phyloP scores from a whole-genome alignment of 345 rosid genomes.

The Excoecaria agallocha region DNA sequence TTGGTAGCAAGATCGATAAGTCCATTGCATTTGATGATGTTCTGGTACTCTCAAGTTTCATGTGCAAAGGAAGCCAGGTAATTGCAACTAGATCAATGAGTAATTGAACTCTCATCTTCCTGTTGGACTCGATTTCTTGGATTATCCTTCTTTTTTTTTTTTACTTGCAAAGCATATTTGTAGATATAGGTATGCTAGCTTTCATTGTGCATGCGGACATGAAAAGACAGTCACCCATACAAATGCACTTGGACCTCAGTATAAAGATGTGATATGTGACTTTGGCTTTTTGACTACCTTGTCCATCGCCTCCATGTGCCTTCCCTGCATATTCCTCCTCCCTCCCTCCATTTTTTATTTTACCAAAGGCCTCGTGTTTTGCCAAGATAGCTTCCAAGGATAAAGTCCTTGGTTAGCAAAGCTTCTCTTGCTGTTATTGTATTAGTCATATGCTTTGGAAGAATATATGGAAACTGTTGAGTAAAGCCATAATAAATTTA shows the following conservation, averaged over 20 bases:
- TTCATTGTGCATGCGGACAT: neutral
- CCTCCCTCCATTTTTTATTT: neutral
- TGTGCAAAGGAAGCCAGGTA: conserved; percentile 91
- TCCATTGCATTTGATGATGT: conserved; percentile 71
- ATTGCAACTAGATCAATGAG: neutral
- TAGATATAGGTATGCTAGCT: neutral
- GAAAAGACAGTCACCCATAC: too few relatives aligned
- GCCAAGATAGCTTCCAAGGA: neutral
- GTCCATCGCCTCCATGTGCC: neutral
- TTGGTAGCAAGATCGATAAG: conserved; percentile 85
- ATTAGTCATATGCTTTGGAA: neutral
- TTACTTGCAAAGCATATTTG: neutral
- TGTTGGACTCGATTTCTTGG: conserved; percentile 5
- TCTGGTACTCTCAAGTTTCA: conserved; percentile 76
- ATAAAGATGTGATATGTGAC: neutral
- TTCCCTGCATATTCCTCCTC: neutral
- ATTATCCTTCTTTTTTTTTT: neutral
- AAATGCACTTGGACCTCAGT: too few relatives aligned
- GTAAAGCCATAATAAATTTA: neutral
- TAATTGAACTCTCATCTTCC: neutral
- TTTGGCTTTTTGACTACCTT: neutral
- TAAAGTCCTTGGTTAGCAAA: neutral
- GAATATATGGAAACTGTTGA: too few relatives aligned
- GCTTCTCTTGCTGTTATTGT: neutral
- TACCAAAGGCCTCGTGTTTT: neutral